Percentiles rank a stretch among this genome's conserved stretches.
Conservation (phyloP, 768 basidiomycete species). For the Tricholoma sp. region DNA sequence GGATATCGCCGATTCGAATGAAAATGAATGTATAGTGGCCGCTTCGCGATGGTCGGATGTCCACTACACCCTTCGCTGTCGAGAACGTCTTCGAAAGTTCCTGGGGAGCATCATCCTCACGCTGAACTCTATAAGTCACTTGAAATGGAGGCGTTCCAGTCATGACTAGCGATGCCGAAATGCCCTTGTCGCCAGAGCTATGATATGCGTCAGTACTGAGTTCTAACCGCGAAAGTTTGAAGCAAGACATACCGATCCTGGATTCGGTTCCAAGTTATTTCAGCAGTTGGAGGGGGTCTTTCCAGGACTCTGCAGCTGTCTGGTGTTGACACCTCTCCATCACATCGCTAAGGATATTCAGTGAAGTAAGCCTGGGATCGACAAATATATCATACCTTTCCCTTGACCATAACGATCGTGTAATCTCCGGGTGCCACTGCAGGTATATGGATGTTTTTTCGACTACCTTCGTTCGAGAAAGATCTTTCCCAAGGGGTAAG, state of each 20-base stretch:
- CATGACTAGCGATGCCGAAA: slow-evolving; percentile 80
- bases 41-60: slow-evolving; percentile 80
- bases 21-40: slow-evolving; percentile 88
- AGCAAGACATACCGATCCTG: slow-evolving; percentile 69
- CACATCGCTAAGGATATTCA: slow-evolving; percentile 49
- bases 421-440: slow-evolving; percentile 75
- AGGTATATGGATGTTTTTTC: slow-evolving; percentile 39
- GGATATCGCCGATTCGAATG: slow-evolving; percentile 70
- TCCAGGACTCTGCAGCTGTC: slow-evolving; percentile 75
- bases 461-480: slow-evolving; percentile 44
- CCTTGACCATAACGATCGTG: slow-evolving; percentile 63
- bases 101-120: slow-evolving; percentile 58
- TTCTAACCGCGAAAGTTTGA: not conserved
- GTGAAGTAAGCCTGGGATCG: slow-evolving; percentile 1
- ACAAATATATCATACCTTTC: slow-evolving; percentile 42
- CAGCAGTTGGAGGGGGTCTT: slow-evolving; percentile 70
- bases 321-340: slow-evolving; percentile 79
- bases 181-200: slow-evolving; percentile 88
- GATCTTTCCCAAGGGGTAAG: slow-evolving; percentile 61
- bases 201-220: not conserved
- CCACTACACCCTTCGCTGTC: slow-evolving; percentile 67
- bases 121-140: slow-evolving; percentile 71
- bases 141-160: slow-evolving; percentile 91
- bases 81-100: slow-evolving; percentile 58
- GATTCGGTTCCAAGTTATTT: slow-evolving; percentile 84